Conservation (phyloP, 371 early-diverging fungal genomes). For the Gilbertella persicaria region DNA sequence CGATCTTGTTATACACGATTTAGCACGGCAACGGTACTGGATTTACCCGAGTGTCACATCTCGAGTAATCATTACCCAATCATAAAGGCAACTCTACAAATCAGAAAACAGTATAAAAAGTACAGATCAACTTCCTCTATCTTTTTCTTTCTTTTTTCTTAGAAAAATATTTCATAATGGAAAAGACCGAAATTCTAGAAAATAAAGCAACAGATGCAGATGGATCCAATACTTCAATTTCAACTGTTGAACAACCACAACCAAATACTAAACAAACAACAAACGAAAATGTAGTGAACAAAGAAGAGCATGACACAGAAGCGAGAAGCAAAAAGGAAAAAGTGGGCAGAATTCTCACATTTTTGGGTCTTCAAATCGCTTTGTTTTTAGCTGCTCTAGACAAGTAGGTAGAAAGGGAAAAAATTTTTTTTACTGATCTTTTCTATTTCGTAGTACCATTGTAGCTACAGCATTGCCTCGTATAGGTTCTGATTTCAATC, state of each 20-base stretch:
- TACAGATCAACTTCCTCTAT: neutral
- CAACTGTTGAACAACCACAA: neutral
- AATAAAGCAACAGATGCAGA: neutral
- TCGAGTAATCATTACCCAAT: too few relatives aligned
- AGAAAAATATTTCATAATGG: neutral
- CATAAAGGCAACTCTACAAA: neutral
- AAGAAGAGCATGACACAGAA: neutral
- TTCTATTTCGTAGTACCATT: conserved; percentile 46
- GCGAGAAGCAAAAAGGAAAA: conserved; percentile 7
- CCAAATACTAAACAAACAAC: neutral
- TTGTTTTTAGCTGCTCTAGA: conserved; percentile 81
- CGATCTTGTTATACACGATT: too few relatives aligned
- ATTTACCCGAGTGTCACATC: neutral
- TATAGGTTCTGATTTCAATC: conserved; percentile 72
- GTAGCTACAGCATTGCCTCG: conserved; percentile 73
- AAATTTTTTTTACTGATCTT: neutral
- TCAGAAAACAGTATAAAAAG: neutral
- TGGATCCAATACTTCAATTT: neutral
- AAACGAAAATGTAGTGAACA: neutral
- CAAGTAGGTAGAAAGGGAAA: conserved; percentile 29
- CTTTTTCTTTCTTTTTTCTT: neutral
- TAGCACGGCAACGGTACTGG: too few relatives aligned
- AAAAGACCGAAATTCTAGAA: neutral
- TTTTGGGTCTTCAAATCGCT: conserved; percentile 57
- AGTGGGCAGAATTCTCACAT: conserved; percentile 23